A percentile compares a stretch with the other conserved stretches of the same genome.
Evolutionary conservation across 1,139 yeast species (phyloP).

Genomic region (Pneumocystis carinii): DNA sequence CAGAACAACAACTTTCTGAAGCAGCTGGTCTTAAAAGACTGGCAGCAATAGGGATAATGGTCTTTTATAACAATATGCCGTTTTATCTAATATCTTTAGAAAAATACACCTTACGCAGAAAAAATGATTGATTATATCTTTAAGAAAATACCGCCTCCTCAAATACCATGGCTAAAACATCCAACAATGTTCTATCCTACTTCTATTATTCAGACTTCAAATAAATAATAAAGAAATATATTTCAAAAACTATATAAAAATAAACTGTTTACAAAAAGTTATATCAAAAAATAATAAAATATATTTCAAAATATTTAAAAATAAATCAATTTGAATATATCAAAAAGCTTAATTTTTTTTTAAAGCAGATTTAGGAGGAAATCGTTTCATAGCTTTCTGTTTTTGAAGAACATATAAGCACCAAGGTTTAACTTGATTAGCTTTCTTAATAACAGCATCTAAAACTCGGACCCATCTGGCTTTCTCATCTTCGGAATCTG

Average conservation of each 20-base stretch:
- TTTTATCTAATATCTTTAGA: neutral
- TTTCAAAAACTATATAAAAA: neutral
- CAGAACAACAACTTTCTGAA: slow-evolving; percentile 1
- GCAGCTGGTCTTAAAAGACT: neutral
- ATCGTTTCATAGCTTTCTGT: neutral
- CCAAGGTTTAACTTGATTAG: slow-evolving; percentile 18
- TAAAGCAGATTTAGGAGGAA: neutral
- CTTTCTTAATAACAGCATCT: slow-evolving; percentile 6
- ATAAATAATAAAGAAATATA: neutral
- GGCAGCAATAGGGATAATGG: slow-evolving; percentile 1
- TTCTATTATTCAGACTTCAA: neutral
- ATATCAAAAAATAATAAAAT: neutral
- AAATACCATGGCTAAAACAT: neutral
- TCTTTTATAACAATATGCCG: neutral
- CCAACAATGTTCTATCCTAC: neutral
- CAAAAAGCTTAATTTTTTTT: neutral
- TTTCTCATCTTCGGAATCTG: slow-evolving; percentile 41
- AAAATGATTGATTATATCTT: neutral
- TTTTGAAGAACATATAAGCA: neutral
- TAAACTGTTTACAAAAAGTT: neutral
- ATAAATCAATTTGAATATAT: neutral
- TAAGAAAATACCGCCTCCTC: neutral
- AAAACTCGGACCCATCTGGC: slow-evolving; percentile 36
- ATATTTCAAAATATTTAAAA: neutral
- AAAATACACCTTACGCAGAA: neutral